These are phyloP conservation scores for Candida quercuum DNA, from an alignment of 805 yeast genomes.

Conservation along the genomic window DNA sequence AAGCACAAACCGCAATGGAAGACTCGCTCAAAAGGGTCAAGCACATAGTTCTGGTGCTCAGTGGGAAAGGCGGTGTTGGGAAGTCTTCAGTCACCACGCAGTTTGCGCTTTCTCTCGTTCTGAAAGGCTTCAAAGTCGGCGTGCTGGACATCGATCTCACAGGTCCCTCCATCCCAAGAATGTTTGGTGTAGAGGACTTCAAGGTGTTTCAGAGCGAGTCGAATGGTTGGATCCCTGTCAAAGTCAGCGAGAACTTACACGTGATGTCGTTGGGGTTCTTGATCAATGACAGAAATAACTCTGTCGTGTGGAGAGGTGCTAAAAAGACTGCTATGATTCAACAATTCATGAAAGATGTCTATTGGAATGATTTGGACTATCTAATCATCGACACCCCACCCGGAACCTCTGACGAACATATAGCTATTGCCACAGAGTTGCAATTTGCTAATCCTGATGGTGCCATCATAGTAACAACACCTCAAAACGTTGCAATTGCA, in stretches of 20 bases:
- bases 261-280: slow-evolving; percentile 89
- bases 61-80: slow-evolving; percentile 72
- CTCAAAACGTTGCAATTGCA: slow-evolving; percentile 88
- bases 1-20: too few relatives aligned
- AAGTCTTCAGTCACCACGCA: slow-evolving; percentile 95
- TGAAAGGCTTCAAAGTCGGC: slow-evolving; percentile 78
- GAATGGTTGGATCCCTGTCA: slow-evolving; percentile 91
- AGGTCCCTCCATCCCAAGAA: slow-evolving; percentile 93
- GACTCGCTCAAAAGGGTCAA: slow-evolving; percentile 44
- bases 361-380: slow-evolving; percentile 80
- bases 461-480: slow-evolving; percentile 93
- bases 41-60: slow-evolving; percentile 75
- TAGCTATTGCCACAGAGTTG: slow-evolving; percentile 90
- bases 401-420: slow-evolving; percentile 97
- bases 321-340: slow-evolving; percentile 96
- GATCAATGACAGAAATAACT: slow-evolving; percentile 75
- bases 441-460: slow-evolving; percentile 74
- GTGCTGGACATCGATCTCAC: slow-evolving; percentile 93
- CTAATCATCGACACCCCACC: slow-evolving; percentile 96
- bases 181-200: slow-evolving; percentile 83
- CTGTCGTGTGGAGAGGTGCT: slow-evolving; percentile 98
- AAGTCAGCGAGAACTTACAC: slow-evolving; percentile 26
- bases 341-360: slow-evolving; percentile 86
- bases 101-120: slow-evolving; percentile 74
- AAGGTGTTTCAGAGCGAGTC: slow-evolving; percentile 72